phyloP scores from a whole-genome alignment of 768 basidiomycete species.

The Boletus tylopilopsis region DNA sequence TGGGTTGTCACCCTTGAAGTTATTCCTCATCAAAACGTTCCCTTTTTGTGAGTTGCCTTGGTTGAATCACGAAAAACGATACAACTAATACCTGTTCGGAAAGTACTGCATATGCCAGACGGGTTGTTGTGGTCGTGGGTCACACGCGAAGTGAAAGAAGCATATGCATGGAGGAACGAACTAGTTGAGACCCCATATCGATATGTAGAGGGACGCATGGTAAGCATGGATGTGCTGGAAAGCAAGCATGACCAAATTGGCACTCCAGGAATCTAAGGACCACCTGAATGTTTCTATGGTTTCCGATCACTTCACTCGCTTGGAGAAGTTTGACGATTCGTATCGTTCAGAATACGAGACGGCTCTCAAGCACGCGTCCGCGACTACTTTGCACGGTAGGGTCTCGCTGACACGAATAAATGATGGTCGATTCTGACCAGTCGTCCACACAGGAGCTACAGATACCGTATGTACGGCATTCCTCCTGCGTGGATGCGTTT shows the following conservation, averaged over 20 bases:
- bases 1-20: background rate
- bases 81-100: no score
- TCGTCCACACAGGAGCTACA: background rate
- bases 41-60: background rate
- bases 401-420: background rate
- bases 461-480: background rate
- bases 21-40: background rate
- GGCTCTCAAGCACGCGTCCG: background rate
- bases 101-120: no score
- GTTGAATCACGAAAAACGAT: background rate
- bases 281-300: background rate
- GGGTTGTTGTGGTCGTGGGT: no score
- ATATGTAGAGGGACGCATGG: no score
- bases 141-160: no score
- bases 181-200: no score
- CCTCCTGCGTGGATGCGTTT: background rate
- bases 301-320: background rate
- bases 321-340: background rate
- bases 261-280: background rate
- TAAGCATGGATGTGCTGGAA: no score
- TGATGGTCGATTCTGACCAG: background rate
- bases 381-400: background rate
- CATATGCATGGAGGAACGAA: no score
- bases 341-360: background rate
- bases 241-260: no score